A percentile compares a stretch with the other conserved stretches of the same genome.
Conservation (phyloP, 2,329 filamentous ascomycete species). For the Macrophomina phaseolina region DNA sequence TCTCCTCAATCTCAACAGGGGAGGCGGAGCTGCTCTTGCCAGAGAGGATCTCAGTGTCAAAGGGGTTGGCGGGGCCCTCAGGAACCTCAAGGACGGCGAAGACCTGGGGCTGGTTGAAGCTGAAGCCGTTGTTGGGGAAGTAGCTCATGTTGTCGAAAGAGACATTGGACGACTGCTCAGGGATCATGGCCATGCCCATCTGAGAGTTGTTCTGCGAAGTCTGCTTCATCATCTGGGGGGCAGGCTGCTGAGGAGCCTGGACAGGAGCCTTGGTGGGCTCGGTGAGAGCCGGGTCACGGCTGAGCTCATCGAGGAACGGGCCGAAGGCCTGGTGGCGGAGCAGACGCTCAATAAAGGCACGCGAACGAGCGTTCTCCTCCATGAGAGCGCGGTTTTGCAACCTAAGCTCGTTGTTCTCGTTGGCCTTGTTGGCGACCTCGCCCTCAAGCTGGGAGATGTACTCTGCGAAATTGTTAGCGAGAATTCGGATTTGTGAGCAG, state of each 20-base stretch:
- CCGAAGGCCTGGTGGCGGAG: conserved; percentile 56
- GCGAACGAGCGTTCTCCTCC: conserved; percentile 85
- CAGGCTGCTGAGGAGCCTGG: conserved; percentile 46
- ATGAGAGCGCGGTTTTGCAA: conserved; percentile 79
- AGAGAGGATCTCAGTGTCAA: conserved; percentile 65
- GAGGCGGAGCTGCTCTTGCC: conserved; percentile 65
- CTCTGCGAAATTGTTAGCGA: conserved; percentile 69
- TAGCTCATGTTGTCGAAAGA: conserved; percentile 59
- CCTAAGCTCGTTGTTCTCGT: conserved; percentile 81
- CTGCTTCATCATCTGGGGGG: conserved; percentile 53
- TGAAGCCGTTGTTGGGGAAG: conserved; percentile 60
- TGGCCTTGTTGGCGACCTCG: conserved; percentile 82
- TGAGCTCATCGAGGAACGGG: conserved; percentile 53
- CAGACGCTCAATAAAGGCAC: conserved; percentile 81
- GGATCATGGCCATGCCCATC: conserved; percentile 80
- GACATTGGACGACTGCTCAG: conserved; percentile 74
- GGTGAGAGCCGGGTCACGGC: conserved; percentile 41
- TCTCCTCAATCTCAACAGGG: conserved; percentile 29
- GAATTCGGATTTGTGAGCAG: not conserved
- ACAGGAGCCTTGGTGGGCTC: conserved; percentile 40
- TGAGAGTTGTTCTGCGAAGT: conserved; percentile 63
- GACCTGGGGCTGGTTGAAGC: conserved; percentile 66
- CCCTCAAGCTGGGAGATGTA: conserved; percentile 94
- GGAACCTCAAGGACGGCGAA: conserved; percentile 77
- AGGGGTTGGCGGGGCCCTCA: conserved; percentile 66